Base-by-base conservation (phyloP, 352 stramenopile species). In the Pythium vanterpoolii region DNA sequence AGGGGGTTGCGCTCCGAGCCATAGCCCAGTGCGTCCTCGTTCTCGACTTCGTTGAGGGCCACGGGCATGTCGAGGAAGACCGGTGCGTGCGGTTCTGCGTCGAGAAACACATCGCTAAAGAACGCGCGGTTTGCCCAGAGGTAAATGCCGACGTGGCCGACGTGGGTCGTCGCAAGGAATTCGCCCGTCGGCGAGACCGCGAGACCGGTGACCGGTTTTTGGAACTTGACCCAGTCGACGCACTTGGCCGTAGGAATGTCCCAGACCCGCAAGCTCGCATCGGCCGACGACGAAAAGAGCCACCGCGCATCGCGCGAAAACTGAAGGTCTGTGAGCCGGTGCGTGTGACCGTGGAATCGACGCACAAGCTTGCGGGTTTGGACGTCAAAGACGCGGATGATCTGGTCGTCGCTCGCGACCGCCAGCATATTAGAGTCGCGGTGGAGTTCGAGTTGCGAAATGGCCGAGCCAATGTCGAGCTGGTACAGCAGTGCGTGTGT, bases 81-180 rank as follows among this genome's bases (percentile, higher is more conserved):
- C 8, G 94, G 87, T 55, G 79, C 55, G 19, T 66, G 74, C 1
- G 93, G 86, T 60, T 92, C 80, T 9, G 74, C 66, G 66, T 95
- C 77, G 23, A 90, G 63, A 57, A 95, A 94, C 46, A 98, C 83
- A 11, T 96, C 77, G 45, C 85, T 86, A 63, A 98, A 99, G 72
- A 96, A 98, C 39, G 79, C 89, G 33, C 89, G 92, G 74, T 98
- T 98, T 13, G 93, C 93, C 95, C 95, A 99, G 9, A 99, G 68
- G 69, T 88, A 97, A 62, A 99, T 96, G 19, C 95, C 95, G 3
- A 97, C 72, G 52, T 91, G 84, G 31, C 82, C 80, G 1, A 90
- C 78, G 69, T 98, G 95, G 9, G 89, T 97, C n/a, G 96, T 99
- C 31, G 93, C 91, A 18, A 99, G 63, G 69, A 98, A 98, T 70